Evolutionary conservation across 2,329 filamentous ascomycete genomes (phyloP).

Genomic region (Dactylellina drechsleri): DNA sequence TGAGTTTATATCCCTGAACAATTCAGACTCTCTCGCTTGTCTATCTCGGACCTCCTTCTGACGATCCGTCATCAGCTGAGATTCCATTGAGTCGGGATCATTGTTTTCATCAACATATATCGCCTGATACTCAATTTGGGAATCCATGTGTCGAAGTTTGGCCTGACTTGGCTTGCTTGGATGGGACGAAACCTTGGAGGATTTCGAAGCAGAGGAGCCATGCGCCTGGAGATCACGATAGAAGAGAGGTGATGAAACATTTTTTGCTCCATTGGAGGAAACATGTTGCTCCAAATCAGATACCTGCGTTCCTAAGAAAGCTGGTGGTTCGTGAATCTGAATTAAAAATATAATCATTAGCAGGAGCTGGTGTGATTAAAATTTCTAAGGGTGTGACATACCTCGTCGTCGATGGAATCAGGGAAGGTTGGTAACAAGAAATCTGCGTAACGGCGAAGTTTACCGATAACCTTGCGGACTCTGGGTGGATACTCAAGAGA

Average conservation of each 20-base stretch:
- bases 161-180: constrained; percentile 23
- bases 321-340: constrained; percentile 20
- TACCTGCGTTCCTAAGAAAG: constrained; percentile 56
- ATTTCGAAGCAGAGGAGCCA: constrained; percentile 35
- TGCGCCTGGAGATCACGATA: constrained; percentile 37
- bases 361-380: constrained; percentile 1
- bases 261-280: constrained; percentile 32
- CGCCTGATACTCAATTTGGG: constrained; percentile 79
- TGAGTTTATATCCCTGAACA: constrained; percentile 42
- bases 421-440: constrained; percentile 66
- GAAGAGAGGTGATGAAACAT: constrained; percentile 37
- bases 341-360: neutral
- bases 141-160: constrained; percentile 73
- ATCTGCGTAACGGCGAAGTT: constrained; percentile 69
- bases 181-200: constrained; percentile 56
- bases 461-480: constrained; percentile 72
- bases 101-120: constrained; percentile 66
- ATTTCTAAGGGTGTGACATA: constrained; percentile 58
- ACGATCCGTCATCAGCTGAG: constrained; percentile 79
- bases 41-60: constrained; percentile 81
- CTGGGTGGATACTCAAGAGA: constrained; percentile 72
- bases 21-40: constrained; percentile 70
- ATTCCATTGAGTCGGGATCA: constrained; percentile 67
- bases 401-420: constrained; percentile 63
- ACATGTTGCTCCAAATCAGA: constrained; percentile 44